Percentiles rank a stretch among this genome's conserved stretches.
These are phyloP conservation scores for Viola odorata DNA, from an alignment of 345 rosid species.

Conservation along the genomic window DNA sequence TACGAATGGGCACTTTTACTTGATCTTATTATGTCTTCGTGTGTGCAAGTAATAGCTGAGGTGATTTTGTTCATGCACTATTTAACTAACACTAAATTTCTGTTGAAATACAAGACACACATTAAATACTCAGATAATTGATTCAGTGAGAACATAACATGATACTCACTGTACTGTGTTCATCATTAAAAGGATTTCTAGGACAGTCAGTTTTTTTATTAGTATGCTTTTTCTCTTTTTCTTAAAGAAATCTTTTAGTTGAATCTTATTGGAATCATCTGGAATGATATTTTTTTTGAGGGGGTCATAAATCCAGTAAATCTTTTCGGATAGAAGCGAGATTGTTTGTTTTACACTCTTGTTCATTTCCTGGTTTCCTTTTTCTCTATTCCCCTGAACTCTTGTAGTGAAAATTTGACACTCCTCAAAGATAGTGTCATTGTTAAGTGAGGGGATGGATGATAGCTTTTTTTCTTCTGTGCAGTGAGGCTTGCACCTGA, in stretches of 20 bases:
- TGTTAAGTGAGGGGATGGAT: neutral
- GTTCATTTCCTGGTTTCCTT: neutral
- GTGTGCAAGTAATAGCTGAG: neutral
- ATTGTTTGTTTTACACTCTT: neutral
- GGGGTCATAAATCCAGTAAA: too few species aligned
- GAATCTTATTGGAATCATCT: too few species aligned
- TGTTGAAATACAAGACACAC: too few species aligned
- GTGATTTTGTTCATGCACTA: neutral
- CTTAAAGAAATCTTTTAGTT: too few species aligned
- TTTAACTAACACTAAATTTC: neutral
- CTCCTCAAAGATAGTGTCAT: neutral
- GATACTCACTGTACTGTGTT: too few species aligned
- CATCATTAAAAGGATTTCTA: too few species aligned
- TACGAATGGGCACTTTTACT: neutral
- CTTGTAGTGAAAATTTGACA: neutral
- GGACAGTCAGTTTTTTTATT: too few species aligned
- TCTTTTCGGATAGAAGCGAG: neutral
- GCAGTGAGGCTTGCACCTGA: conserved; percentile 95
- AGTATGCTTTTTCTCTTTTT: too few species aligned
- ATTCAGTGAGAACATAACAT: too few species aligned
- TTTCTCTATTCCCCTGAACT: neutral
- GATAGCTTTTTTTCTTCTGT: conserved; percentile 13
- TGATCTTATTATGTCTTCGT: neutral
- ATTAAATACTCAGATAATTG: too few species aligned
- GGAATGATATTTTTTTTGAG: too few species aligned